Base-by-base conservation (phyloP, 2,329 filamentous ascomycete genomes). In the Ramularia collo-cygni region DNA sequence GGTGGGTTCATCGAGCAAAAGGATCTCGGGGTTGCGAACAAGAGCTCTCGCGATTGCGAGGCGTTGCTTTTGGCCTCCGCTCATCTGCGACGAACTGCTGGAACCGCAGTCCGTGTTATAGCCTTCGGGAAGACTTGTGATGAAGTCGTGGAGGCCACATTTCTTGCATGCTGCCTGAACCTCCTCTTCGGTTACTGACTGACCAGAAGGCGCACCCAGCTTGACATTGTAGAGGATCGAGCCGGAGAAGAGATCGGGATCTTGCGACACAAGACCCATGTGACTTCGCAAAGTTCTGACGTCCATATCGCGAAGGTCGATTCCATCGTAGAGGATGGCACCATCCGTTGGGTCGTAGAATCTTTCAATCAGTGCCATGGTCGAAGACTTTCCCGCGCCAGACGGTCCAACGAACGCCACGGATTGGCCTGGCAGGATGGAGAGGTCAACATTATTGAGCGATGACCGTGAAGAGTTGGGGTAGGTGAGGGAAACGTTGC, bases 371-470 rank as follows among this genome's bases (percentile, higher is more conserved):
- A 70, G 48, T n/a, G 66, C 57, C 8, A 70, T 59, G 2, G 62
- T 60, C n/a, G 64, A 65, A 1, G 64, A 66, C 50, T 70, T 71
- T 15, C 67, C 68, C 3, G 66, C 65, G 8, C 68, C 67, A 29
- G 63, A 67, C 13, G 65, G 61, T 2, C 67, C 67, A 1, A 69
- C 66, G 21, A 70, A 61, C 1, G 65, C 67, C 1, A 80, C 62
- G 0, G 72, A 77, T 38, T 77, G 64, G 3, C 75, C 75, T 1
- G 67, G 65, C 9, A 58, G 53, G 3, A 70, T 69, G 0, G 59
- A 60, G 19, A 81, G 64, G 7, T 56, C 69, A 4, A 79, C 53
- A 10, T 69, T 62, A 7, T 63, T 60, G 4, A 81, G 61, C 0
- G 74, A 56, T 6, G 51, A 43, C 10, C 58, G 56, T 15, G 61